phyloP scores from a whole-genome alignment of 2,329 filamentous ascomycete genomes.

The Scedosporium minutisporum region DNA sequence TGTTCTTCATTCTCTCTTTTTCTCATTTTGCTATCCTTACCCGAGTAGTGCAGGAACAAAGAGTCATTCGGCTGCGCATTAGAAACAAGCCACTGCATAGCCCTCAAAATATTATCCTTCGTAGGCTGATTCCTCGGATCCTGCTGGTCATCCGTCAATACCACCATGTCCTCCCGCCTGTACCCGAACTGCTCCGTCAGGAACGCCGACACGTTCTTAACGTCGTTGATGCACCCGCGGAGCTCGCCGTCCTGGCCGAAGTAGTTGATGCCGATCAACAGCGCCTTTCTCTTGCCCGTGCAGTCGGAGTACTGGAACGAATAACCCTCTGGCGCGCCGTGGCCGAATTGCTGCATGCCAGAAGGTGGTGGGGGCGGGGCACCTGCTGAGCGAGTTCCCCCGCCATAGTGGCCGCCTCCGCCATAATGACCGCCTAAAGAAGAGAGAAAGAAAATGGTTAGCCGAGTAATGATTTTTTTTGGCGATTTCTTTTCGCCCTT shows the following conservation, averaged over 20 bases:
- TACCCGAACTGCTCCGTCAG: conserved; percentile 60
- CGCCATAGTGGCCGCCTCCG: conserved; percentile 7
- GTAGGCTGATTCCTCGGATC: conserved; percentile 63
- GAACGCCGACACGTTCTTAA: conserved; percentile 65
- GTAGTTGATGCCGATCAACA: conserved; percentile 76
- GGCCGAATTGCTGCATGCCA: conserved; percentile 49
- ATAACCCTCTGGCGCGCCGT: conserved; percentile 59
- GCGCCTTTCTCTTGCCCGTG: conserved; percentile 61
- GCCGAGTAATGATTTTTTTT: no score
- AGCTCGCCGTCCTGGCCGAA: conserved; percentile 63
- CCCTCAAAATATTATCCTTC: conserved; percentile 64
- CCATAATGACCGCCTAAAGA: no score
- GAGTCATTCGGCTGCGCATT: conserved; percentile 65
- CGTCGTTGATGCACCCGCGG: conserved; percentile 71
- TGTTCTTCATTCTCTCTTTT: no score
- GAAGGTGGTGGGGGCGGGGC: conserved; percentile 38
- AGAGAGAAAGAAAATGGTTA: not conserved
- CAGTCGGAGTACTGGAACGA: conserved; percentile 70
- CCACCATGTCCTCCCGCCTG: conserved; percentile 71
- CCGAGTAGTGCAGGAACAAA: conserved; percentile 69
- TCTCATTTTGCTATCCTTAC: conserved; percentile 22
- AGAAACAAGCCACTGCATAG: conserved; percentile 67
- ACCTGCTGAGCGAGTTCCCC: conserved; percentile 21
- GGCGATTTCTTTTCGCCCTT: no score
- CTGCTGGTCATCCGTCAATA: conserved; percentile 64